Evolutionary conservation across 768 basidiomycete genomes (phyloP).

Genomic region (Leccinum sublutescens): DNA sequence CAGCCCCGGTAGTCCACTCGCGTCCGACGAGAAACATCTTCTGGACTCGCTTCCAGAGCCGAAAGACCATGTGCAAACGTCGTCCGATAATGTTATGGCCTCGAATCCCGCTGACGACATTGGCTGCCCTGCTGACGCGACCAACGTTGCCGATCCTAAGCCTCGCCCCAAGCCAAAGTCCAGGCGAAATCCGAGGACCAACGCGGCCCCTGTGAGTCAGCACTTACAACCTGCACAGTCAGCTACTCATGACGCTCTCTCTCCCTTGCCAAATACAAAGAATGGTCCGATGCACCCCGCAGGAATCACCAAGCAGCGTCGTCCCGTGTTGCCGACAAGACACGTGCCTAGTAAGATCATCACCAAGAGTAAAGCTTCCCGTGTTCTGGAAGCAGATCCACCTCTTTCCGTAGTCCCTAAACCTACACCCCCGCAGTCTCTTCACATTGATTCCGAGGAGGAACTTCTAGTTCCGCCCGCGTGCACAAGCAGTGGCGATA

Average conservation of each 20-base stretch:
- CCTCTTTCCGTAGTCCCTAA: constrained; percentile 10
- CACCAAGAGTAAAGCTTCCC: constrained; percentile 10
- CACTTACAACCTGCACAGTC: not conserved
- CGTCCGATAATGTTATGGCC: not conserved
- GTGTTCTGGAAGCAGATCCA: constrained; percentile 11
- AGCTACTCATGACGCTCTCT: constrained; percentile 13
- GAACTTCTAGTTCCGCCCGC: constrained; percentile 19
- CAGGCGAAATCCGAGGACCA: constrained; percentile 31
- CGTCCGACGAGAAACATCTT: not conserved
- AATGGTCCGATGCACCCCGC: constrained; percentile 8
- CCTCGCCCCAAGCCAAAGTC: constrained; percentile 11
- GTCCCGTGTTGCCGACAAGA: constrained; percentile 5
- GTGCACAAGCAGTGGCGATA: constrained; percentile 25
- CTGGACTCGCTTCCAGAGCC: constrained; percentile 3
- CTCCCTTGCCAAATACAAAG: constrained; percentile 10
- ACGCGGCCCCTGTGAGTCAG: constrained; percentile 22
- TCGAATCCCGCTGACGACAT: not conserved
- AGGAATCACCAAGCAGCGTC: constrained; percentile 18
- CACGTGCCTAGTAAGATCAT: constrained; percentile 23
- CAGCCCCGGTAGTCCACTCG: not conserved
- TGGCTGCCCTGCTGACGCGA: constrained; percentile 2
- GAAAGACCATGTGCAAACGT: not conserved
- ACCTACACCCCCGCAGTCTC: constrained; percentile 13
- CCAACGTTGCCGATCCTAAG: not conserved
- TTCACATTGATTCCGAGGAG: constrained; percentile 13